Evolutionary conservation across 2,329 filamentous ascomycete species (phyloP).

Genomic region (Aspergillus sp.): DNA sequence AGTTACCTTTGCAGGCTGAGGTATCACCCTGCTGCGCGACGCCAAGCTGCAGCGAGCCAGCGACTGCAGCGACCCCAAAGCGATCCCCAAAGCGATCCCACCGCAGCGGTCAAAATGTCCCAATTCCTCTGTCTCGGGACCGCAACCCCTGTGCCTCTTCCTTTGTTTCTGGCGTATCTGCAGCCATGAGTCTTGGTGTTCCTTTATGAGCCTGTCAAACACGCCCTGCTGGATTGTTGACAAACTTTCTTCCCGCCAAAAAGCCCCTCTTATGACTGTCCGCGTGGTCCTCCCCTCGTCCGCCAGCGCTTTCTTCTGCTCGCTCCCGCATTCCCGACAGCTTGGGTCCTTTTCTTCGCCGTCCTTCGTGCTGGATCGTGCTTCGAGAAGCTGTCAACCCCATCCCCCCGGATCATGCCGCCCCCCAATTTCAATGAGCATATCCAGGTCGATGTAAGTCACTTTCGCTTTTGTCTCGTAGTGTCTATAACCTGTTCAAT

Average conservation of each 20-base stretch:
- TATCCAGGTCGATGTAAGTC: conserved; percentile 36
- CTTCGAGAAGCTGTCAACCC: not conserved
- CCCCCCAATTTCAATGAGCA: conserved; percentile 30
- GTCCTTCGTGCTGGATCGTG: not conserved
- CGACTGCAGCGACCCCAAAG: not conserved
- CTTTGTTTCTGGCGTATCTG: conserved; percentile 4
- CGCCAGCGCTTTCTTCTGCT: not conserved
- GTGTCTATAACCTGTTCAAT: not conserved
- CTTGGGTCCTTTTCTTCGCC: conserved; percentile 2
- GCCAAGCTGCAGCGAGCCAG: not conserved
- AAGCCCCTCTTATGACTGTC: not conserved
- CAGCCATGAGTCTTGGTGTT: not conserved
- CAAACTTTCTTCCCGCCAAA: not conserved
- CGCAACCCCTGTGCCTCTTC: conserved; percentile 13
- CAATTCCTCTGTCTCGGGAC: conserved; percentile 19
- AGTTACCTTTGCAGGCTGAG: not conserved
- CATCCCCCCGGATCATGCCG: conserved; percentile 21
- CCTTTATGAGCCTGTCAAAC: not conserved
- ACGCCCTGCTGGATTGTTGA: not conserved
- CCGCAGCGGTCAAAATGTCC: conserved; percentile 7
- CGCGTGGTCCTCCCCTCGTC: not conserved
- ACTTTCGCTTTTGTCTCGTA: not conserved
- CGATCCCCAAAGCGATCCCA: conserved; percentile 1
- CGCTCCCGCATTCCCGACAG: conserved; percentile 7
- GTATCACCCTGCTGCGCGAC: not conserved